These are phyloP conservation scores for Trichoderma hamatum DNA, from an alignment of 2,329 filamentous ascomycete species.

Conservation along the genomic window DNA sequence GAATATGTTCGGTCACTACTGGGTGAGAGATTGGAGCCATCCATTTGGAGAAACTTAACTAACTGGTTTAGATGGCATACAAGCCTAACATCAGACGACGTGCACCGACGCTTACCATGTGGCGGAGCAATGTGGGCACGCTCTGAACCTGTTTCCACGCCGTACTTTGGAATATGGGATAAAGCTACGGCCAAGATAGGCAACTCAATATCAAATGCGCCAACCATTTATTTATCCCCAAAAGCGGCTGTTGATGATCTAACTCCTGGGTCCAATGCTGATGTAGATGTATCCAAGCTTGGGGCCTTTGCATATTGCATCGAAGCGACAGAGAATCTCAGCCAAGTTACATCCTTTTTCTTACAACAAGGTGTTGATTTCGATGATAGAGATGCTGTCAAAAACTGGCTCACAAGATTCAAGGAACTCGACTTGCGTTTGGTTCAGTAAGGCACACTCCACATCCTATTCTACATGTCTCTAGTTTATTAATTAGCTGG, in stretches of 20 bases:
- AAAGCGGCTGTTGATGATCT: conserved; percentile 29
- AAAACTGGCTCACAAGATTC: conserved; percentile 48
- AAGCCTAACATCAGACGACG: conserved; percentile 39
- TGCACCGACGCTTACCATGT: conserved; percentile 37
- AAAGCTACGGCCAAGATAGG: conserved; percentile 44
- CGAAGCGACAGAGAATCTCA: conserved; percentile 51
- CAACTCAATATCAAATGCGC: conserved; percentile 45
- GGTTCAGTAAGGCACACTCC: conserved; percentile 40
- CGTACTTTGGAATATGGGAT: conserved; percentile 52
- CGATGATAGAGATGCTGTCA: conserved; percentile 44
- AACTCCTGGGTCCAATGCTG: not conserved
- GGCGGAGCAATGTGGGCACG: conserved; percentile 48
- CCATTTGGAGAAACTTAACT: not conserved
- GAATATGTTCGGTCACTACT: not conserved
- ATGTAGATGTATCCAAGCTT: conserved; percentile 42
- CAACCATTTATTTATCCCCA: conserved; percentile 35
- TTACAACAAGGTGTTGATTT: conserved; percentile 48
- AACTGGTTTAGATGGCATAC: conserved; percentile 38
- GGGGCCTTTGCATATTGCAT: conserved; percentile 52
- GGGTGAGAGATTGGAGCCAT: not conserved
- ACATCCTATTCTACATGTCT: not conserved
- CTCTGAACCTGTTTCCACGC: conserved; percentile 44
- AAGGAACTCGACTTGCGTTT: conserved; percentile 49
- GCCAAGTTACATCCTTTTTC: conserved; percentile 49
- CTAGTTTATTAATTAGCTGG: not conserved